Evolutionary conservation across 1,284 basidiomycete genomes (phyloP).

Genomic region (Cryptococcus depauperatus): DNA sequence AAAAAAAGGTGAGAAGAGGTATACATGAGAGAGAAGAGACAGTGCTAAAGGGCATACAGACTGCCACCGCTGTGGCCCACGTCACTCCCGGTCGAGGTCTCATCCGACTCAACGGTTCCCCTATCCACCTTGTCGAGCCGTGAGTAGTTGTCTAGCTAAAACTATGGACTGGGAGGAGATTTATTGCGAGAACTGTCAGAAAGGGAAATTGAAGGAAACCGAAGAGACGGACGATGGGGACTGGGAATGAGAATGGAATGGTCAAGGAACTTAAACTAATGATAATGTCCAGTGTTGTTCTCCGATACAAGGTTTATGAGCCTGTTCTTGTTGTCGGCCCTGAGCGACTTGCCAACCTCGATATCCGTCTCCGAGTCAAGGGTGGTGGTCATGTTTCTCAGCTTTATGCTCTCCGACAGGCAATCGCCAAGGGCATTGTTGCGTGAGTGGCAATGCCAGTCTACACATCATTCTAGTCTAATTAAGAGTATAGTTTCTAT

Average conservation of each 20-base stretch:
- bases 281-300: conserved; percentile 56
- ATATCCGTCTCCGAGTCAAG: conserved; percentile 97
- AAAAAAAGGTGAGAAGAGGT: conserved; percentile 74
- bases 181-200: background rate
- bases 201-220: background rate
- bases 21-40: background rate
- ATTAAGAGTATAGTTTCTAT: conserved; percentile 55
- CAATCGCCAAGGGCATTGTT: conserved; percentile 94
- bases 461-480: conserved; percentile 26
- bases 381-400: conserved; percentile 99
- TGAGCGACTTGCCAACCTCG: conserved; percentile 73
- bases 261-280: background rate
- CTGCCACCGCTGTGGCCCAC: conserved; percentile 91
- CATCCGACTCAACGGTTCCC: conserved; percentile 94
- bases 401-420: conserved; percentile 98
- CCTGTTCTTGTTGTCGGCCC: conserved; percentile 81
- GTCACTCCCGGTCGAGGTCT: conserved; percentile 95
- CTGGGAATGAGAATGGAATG: background rate
- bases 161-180: background rate
- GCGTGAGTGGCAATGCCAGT: conserved; percentile 51
- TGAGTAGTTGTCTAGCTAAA: conserved; percentile 27
- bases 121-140: conserved; percentile 88
- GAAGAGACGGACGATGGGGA: background rate
- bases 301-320: conserved; percentile 98
- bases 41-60: conserved; percentile 50